A percentile compares a stretch with the other conserved stretches of the same genome.
Conservation (phyloP, 108 stramenopile genomes). For the Fistulifera pelliculosa region DNA sequence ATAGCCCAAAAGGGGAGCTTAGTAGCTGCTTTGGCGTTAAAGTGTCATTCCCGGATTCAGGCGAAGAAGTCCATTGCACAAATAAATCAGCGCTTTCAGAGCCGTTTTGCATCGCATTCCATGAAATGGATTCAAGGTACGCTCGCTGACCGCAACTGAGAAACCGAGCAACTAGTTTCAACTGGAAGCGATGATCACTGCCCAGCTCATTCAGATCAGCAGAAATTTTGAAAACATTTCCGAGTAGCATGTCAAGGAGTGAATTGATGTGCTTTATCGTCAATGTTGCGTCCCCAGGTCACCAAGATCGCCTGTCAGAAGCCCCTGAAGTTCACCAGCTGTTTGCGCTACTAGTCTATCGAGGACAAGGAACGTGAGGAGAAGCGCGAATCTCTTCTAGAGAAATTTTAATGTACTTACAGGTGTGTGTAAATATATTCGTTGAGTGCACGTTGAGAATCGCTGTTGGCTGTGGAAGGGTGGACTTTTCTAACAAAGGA, state of each 20-base stretch:
- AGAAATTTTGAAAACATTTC: too few species aligned
- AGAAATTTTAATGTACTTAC: constrained; percentile 9
- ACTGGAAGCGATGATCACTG: too few species aligned
- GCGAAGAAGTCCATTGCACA: too few species aligned
- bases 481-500: constrained; percentile 40
- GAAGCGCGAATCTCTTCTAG: not conserved
- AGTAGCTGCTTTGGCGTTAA: too few species aligned
- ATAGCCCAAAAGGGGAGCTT: too few species aligned
- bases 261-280: constrained; percentile 11
- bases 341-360: constrained; percentile 26
- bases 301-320: constrained; percentile 38
- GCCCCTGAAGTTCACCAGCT: constrained; percentile 33
- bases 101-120: too few species aligned
- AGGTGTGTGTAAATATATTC: constrained; percentile 11
- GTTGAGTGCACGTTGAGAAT: constrained; percentile 10
- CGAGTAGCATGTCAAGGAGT: constrained; percentile 18
- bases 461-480: not conserved
- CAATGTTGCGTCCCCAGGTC: constrained; percentile 47
- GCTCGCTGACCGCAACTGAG: too few species aligned
- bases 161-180: too few species aligned
- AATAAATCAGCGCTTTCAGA: too few species aligned
- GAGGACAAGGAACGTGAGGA: not conserved
- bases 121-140: too few species aligned
- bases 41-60: too few species aligned
- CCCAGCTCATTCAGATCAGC: too few species aligned